Conservation (phyloP, 2,329 filamentous ascomycete genomes). For the Talaromyces sp. region DNA sequence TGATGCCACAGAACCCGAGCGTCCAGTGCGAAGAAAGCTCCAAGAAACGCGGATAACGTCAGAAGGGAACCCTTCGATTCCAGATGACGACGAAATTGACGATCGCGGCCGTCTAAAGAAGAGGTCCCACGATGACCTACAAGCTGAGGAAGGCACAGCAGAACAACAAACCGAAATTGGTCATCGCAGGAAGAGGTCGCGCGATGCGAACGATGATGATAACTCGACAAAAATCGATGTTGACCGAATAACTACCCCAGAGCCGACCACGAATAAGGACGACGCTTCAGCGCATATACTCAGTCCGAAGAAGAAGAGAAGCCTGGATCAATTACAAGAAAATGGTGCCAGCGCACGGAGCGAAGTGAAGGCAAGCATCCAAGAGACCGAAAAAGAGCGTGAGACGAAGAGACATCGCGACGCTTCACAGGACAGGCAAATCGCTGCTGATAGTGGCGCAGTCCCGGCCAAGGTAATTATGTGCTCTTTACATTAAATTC, state of each 20-base stretch:
- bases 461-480: conserved; percentile 24
- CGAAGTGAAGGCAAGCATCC: conserved; percentile 20
- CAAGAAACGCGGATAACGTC: conserved; percentile 59
- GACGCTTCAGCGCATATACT: conserved; percentile 25
- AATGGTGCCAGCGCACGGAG: conserved; percentile 27
- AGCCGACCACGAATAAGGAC: conserved; percentile 16
- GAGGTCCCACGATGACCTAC: conserved; percentile 34
- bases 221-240: conserved; percentile 38
- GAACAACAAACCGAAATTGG: conserved; percentile 13
- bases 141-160: conserved; percentile 27
- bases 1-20: conserved; percentile 43
- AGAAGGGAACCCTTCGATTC: conserved; percentile 20
- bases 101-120: conserved; percentile 28
- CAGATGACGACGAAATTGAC: conserved; percentile 20
- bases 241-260: conserved; percentile 37
- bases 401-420: conserved; percentile 46
- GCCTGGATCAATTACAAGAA: conserved; percentile 42
- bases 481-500: background rate
- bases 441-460: conserved; percentile 20
- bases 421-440: conserved; percentile 37
- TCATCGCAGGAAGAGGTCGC: conserved; percentile 19
- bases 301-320: conserved; percentile 45
- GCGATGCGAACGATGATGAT: conserved; percentile 23
- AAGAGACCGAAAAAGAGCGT: conserved; percentile 29
- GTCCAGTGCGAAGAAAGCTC: conserved; percentile 58